phyloP scores from a whole-genome alignment of 2,329 filamentous ascomycete species.

The Chalara sp. region DNA sequence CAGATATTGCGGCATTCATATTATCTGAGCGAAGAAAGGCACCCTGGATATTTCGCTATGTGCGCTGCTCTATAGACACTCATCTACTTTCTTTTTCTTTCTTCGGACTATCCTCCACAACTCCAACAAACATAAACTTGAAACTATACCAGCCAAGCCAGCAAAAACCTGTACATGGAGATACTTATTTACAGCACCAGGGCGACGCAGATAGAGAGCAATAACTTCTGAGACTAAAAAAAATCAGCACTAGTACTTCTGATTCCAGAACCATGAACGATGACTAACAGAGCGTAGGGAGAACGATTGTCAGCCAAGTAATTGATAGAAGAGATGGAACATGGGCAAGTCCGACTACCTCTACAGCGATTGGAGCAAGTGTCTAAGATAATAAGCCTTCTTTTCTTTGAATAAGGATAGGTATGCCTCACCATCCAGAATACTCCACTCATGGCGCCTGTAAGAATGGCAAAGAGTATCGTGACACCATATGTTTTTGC shows the following conservation, averaged over 20 bases:
- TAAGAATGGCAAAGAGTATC: slow-evolving; percentile 35
- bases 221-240: slow-evolving; percentile 31
- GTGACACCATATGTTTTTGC: slow-evolving; percentile 34
- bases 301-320: slow-evolving; percentile 29
- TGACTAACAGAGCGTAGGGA: slow-evolving; percentile 29
- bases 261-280: not conserved
- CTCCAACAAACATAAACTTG: slow-evolving; percentile 12
- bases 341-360: slow-evolving; percentile 33
- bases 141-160: slow-evolving; percentile 28
- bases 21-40: too few species aligned
- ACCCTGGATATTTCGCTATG: too few species aligned
- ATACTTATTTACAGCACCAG: slow-evolving; percentile 21
- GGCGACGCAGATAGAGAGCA: slow-evolving; percentile 31
- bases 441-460: slow-evolving; percentile 38
- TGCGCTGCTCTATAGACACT: too few species aligned
- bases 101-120: not conserved
- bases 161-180: slow-evolving; percentile 33
- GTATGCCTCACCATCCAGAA: slow-evolving; percentile 37
- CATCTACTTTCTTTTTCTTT: too few species aligned
- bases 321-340: slow-evolving; percentile 33
- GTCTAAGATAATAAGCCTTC: slow-evolving; percentile 18
- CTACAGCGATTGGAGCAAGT: slow-evolving; percentile 32
- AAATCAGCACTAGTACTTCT: not conserved
- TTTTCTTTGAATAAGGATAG: not conserved
- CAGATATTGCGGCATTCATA: too few species aligned